These are phyloP conservation scores for Spatholobus suberectus DNA, from an alignment of 306 rosid species.

Conservation along the genomic window DNA sequence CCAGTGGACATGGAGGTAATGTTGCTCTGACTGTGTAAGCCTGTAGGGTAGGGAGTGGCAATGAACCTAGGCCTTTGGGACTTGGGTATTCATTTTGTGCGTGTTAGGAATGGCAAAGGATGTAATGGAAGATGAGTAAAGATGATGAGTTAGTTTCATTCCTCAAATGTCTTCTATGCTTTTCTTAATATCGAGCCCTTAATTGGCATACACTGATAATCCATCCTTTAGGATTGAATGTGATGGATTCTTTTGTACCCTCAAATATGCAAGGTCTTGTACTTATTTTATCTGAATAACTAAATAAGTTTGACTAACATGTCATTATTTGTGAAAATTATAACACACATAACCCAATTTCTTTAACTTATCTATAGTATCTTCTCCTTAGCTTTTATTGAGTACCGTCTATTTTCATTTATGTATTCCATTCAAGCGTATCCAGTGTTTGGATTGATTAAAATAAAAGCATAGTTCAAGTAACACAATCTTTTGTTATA, in stretches of 20 bases:
- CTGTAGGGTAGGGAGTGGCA: not conserved
- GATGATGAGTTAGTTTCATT: not conserved
- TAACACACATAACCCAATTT: not conserved
- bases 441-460: not conserved
- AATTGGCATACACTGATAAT: not conserved
- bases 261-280: not conserved
- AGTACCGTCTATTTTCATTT: not conserved
- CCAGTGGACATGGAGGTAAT: not conserved
- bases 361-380: not conserved
- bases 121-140: conserved; percentile 5
- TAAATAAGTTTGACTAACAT: not conserved
- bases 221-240: conserved; percentile 1
- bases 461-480: not conserved
- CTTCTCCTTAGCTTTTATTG: not conserved
- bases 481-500: not conserved
- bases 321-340: not conserved
- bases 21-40: not conserved
- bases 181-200: not conserved
- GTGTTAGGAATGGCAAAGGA: not conserved
- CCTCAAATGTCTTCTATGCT: not conserved
- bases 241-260: not conserved
- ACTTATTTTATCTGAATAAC: not conserved
- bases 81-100: not conserved
- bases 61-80: not conserved
- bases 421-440: not conserved